Evolutionary conservation across 106 monocot genomes (phyloP).

Genomic region (Dendrobium nobile): DNA sequence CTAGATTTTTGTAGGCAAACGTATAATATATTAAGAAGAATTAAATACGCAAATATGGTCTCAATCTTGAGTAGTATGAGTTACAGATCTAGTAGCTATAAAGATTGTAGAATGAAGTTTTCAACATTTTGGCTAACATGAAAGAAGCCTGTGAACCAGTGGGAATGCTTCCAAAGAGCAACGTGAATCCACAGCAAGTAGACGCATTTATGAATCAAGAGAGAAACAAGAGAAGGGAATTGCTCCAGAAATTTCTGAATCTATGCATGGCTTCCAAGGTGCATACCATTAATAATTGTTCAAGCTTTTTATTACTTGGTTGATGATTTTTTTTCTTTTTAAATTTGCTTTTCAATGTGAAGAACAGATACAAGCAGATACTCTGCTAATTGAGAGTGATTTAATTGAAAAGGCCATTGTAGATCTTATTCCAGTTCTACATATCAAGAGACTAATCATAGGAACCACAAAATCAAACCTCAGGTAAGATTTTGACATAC

Average conservation of each 20-base stretch:
- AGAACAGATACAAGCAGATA: slow-evolving; percentile 47
- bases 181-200: slow-evolving; percentile 29
- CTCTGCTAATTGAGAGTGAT: slow-evolving; percentile 63
- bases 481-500: slow-evolving; percentile 22
- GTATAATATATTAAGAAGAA: too few species aligned
- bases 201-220: slow-evolving; percentile 32
- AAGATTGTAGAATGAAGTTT: too few species aligned
- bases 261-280: slow-evolving; percentile 22
- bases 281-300: background rate
- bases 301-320: background rate
- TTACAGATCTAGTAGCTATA: too few species aligned
- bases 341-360: background rate
- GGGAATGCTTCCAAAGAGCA: slow-evolving; percentile 28
- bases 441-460: slow-evolving; percentile 39
- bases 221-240: slow-evolving; percentile 32
- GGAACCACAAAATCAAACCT: slow-evolving; percentile 56
- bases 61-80: too few species aligned
- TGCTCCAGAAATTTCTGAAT: slow-evolving; percentile 35
- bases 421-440: slow-evolving; percentile 60
- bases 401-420: slow-evolving; percentile 32
- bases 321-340: background rate
- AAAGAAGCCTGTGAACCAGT: slow-evolving; percentile 20
- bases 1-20: too few species aligned
- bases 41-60: too few species aligned
- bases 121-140: too few species aligned